Evolutionary conservation across 352 stramenopile species (phyloP).

Genomic region (Phytophthora sojae): DNA sequence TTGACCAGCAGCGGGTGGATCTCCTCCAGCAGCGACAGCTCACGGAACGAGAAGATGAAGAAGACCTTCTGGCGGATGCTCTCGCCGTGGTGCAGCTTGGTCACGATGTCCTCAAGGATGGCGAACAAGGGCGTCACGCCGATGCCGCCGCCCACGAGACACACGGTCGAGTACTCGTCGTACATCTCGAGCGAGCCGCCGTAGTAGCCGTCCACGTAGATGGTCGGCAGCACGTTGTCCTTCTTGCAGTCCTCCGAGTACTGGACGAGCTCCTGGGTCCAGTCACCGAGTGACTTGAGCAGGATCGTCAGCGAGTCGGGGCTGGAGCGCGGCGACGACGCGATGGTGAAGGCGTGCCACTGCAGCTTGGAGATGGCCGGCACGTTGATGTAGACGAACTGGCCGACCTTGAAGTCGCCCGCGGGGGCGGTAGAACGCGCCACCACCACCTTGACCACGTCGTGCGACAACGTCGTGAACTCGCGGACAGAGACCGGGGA

Average conservation of each 20-base stretch:
- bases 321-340: constrained; percentile 43
- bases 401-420: constrained; percentile 41
- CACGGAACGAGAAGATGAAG: constrained; percentile 57
- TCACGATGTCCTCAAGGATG: constrained; percentile 55
- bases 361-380: constrained; percentile 53
- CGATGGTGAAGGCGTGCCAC: constrained; percentile 63
- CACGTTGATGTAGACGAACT: constrained; percentile 63
- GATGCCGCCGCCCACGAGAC: constrained; percentile 48
- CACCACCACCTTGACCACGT: constrained; percentile 50
- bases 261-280: constrained; percentile 38
- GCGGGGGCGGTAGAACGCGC: constrained; percentile 18
- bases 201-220: constrained; percentile 69
- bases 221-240: constrained; percentile 29
- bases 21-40: constrained; percentile 51
- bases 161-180: constrained; percentile 41
- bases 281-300: constrained; percentile 41
- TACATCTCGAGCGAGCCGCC: constrained; percentile 48
- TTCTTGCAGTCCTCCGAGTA: constrained; percentile 42
- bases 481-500: constrained; percentile 39
- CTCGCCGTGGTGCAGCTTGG: constrained; percentile 21
- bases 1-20: constrained; percentile 45
- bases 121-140: constrained; percentile 54
- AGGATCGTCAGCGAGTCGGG: constrained; percentile 48
- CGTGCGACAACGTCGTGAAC: constrained; percentile 33
- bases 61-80: constrained; percentile 33